Conservation (phyloP, 169 alveolate genomes). For the Sarcocystis neurona region DNA sequence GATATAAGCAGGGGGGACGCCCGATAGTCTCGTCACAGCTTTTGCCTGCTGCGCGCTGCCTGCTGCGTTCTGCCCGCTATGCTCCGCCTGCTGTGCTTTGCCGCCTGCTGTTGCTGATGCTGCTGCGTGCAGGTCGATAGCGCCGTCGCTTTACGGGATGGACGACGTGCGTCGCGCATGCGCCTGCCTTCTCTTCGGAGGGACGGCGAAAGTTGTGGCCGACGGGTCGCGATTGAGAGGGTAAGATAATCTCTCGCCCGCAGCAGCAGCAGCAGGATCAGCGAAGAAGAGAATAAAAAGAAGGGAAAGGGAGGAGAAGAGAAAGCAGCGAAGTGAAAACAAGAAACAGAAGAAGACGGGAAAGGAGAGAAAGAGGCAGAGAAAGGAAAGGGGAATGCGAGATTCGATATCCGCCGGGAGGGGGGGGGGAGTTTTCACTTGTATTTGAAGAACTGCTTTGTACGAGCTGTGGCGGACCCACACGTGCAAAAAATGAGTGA, state of each 20-base stretch:
- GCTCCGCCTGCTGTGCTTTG: background rate
- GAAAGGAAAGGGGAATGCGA: background rate
- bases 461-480: too few relatives aligned
- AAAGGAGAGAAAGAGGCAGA: background rate
- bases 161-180: conserved; percentile 97
- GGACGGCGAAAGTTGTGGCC: conserved; percentile 94
- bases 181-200: conserved; percentile 98
- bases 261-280: background rate
- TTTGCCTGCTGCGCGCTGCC: too few relatives aligned
- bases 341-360: background rate
- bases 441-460: too few relatives aligned
- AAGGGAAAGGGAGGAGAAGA: background rate
- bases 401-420: too few relatives aligned
- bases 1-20: too few relatives aligned
- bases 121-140: conserved; percentile 83
- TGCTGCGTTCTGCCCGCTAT: background rate
- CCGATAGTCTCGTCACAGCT: too few relatives aligned
- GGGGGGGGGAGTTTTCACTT: too few relatives aligned
- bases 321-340: background rate
- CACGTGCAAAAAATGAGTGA: background rate
- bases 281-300: background rate
- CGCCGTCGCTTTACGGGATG: conserved; percentile 97
- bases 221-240: conserved; percentile 98
- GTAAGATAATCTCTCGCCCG: conserved; percentile 72
- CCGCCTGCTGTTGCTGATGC: background rate